These are phyloP conservation scores for Triadica sebifera DNA, from an alignment of 345 rosid genomes.

Conservation along the genomic window DNA sequence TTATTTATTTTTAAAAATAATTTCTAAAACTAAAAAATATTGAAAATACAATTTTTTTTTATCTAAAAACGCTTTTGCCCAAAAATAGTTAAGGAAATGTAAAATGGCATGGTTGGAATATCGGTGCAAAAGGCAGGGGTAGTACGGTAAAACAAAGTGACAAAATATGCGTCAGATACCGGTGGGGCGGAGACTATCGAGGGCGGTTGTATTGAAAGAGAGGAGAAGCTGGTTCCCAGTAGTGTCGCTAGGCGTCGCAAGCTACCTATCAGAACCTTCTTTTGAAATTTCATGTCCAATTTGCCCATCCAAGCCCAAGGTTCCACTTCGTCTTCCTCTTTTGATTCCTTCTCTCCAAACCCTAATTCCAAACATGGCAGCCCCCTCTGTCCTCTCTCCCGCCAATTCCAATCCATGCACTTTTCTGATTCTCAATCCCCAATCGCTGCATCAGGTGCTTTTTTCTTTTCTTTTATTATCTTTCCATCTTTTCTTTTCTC, in stretches of 20 bases:
- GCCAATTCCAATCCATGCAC: slow-evolving; percentile 23
- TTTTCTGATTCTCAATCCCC: slow-evolving; percentile 13
- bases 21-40: not conserved
- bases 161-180: slow-evolving; percentile 10
- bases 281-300: slow-evolving; percentile 86
- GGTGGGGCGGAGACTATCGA: slow-evolving; percentile 2
- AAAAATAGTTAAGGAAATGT: too few species aligned
- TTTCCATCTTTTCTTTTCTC: not conserved
- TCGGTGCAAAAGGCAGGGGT: not conserved
- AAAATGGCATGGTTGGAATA: not conserved
- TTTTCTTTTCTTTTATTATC: not conserved
- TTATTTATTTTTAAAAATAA: too few species aligned
- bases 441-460: slow-evolving; percentile 11
- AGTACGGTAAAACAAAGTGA: not conserved
- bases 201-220: not conserved
- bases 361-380: slow-evolving; percentile 68
- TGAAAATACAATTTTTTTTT: too few species aligned
- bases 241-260: not conserved
- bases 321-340: slow-evolving; percentile 46
- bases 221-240: not conserved
- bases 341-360: slow-evolving; percentile 39
- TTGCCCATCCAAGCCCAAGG: slow-evolving; percentile 67
- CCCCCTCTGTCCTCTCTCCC: slow-evolving; percentile 18
- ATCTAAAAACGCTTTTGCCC: too few species aligned
- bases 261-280: not conserved